Conservation (phyloP, 176 grass and related monocot genomes). For the Aegilops umbellulata region DNA sequence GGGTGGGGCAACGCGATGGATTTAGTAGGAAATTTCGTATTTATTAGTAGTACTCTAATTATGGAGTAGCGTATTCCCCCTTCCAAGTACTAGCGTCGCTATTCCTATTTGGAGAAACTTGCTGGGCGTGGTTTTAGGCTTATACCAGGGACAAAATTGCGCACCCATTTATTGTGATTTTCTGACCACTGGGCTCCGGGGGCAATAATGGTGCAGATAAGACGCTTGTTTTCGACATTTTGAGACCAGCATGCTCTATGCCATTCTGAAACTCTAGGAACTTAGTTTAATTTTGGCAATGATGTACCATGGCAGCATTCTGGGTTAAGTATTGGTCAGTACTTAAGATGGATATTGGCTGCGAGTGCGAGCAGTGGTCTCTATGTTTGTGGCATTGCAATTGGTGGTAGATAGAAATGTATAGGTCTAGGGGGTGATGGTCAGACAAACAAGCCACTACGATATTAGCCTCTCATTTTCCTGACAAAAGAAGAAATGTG, state of each 20-base stretch:
- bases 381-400: background rate
- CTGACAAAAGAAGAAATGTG: background rate
- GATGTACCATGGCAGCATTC: background rate
- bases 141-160: background rate
- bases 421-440: background rate
- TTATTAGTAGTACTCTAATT: background rate
- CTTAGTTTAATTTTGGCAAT: background rate
- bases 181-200: background rate
- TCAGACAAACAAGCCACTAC: background rate
- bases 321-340: background rate
- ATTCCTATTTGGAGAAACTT: background rate
- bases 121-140: background rate
- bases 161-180: background rate
- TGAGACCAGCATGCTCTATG: background rate
- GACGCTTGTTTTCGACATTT: background rate
- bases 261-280: background rate
- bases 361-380: background rate
- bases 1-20: background rate
- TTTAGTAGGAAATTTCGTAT: background rate
- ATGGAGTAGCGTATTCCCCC: background rate
- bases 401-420: background rate
- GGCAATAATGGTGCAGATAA: background rate
- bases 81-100: background rate
- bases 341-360: background rate
- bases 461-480: background rate